phyloP scores from a whole-genome alignment of 2,329 filamentous ascomycete species.

The Venturia pyrina region DNA sequence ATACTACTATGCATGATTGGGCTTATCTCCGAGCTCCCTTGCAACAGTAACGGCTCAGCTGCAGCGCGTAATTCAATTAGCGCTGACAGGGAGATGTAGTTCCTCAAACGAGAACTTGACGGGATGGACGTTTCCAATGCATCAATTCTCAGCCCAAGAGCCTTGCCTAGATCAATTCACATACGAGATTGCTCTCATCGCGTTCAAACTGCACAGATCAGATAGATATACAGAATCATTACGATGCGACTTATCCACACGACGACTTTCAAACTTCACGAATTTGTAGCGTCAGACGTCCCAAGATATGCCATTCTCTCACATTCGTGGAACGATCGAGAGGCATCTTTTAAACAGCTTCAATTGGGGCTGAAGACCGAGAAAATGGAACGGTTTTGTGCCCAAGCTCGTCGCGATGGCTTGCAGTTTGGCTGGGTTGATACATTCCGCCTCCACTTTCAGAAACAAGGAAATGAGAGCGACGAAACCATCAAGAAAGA shows the following conservation, averaged over 20 bases:
- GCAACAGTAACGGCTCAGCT: too few species aligned
- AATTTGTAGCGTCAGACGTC: neutral
- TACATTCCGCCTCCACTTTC: conserved; percentile 10
- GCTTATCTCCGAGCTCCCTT: too few species aligned
- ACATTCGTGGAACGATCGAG: conserved; percentile 16
- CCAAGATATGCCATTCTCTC: conserved; percentile 18
- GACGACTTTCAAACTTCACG: neutral
- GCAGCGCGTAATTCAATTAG: too few species aligned
- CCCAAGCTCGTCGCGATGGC: conserved; percentile 14
- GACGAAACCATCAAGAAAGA: neutral
- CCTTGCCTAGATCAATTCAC: too few species aligned
- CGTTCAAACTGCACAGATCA: too few species aligned
- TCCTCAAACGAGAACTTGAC: too few species aligned
- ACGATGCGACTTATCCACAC: conserved; percentile 9
- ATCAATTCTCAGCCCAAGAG: too few species aligned
- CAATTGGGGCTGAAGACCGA: neutral
- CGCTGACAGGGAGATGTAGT: too few species aligned
- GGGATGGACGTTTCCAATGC: too few species aligned
- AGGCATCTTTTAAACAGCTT: too few species aligned
- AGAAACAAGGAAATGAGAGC: neutral
- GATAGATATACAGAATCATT: neutral
- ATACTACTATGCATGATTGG: too few species aligned
- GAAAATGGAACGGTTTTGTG: neutral
- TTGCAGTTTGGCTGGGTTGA: conserved; percentile 13
- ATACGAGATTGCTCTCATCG: too few species aligned